phyloP scores from a whole-genome alignment of 352 stramenopile genomes.

The Pythium vanterpoolii region DNA sequence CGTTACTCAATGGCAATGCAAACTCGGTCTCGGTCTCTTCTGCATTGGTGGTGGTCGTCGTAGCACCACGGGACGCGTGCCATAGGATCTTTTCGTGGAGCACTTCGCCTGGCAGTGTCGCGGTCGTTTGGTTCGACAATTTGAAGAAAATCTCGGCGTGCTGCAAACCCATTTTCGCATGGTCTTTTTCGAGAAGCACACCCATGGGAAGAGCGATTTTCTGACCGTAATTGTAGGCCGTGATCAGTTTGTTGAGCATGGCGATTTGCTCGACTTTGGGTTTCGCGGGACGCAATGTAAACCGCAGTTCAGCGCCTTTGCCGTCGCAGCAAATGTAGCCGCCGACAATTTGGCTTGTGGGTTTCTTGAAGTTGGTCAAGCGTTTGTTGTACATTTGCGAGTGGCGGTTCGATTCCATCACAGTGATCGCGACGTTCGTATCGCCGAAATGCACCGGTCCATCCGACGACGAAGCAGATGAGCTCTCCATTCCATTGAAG shows the following conservation, averaged over 20 bases:
- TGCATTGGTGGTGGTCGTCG: too few relatives aligned
- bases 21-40: conserved; percentile 52
- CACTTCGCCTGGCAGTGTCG: conserved; percentile 40
- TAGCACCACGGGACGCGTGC: conserved; percentile 36
- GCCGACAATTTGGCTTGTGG: conserved; percentile 68
- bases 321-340: conserved; percentile 88
- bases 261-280: conserved; percentile 79
- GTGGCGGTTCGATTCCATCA: conserved; percentile 81
- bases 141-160: conserved; percentile 69
- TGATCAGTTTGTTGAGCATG: conserved; percentile 85
- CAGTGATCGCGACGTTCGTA: conserved; percentile 61
- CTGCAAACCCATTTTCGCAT: conserved; percentile 30
- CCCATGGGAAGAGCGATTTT: conserved; percentile 74
- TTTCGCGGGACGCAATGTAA: conserved; percentile 55
- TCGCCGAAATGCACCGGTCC: conserved; percentile 65
- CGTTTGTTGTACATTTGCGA: conserved; percentile 83
- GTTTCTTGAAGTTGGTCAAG: conserved; percentile 86
- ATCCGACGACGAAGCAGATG: background rate
- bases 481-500: background rate
- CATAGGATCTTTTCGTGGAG: conserved; percentile 58
- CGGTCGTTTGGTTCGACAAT: conserved; percentile 53
- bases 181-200: conserved; percentile 46
- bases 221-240: conserved; percentile 78
- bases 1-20: conserved; percentile 52
- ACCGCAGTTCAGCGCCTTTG: conserved; percentile 70